Base-by-base conservation (phyloP, 345 rosid species). In the Cochlearia excelsa region DNA sequence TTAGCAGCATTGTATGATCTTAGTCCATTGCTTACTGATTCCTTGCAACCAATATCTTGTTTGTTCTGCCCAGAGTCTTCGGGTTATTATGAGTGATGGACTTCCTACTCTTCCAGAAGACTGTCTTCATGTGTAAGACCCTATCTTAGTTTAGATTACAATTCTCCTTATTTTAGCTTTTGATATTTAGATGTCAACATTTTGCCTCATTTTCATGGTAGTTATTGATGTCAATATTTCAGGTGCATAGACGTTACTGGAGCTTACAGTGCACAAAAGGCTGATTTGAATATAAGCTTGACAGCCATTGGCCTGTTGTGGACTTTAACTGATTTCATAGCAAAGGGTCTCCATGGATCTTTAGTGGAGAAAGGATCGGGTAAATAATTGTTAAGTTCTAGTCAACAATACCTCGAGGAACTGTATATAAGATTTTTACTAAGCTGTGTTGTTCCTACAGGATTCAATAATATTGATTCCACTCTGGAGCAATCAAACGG, bases 201-300 rank as follows among this genome's bases (percentile, higher is more conserved):
- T n/a, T 29, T 51, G 9, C 39, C 57, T 50, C 9, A 31, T 57
- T 46, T 58, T 16, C 37, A 27, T 57, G 35, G 31, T 60, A 54
- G 47, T 26, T 79, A 35, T 49, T 38, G 39, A 47, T 78, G 62
- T 61, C 57, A 42, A 48, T 60, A 54, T 61, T 79, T 70, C 88
- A 92, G 98, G 76, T 89, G 97, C 77, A 79, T 89, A 40, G 96
- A 93, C 72, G 99, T 93, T 51, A 87, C 92, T 71, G 97, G 99
- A 78, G 99, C 97, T 37, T 93, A 93, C 68, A 82, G 97, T 81
- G 79, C 84, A 68, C 99, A 93, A 70, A 85, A 83, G 77, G 79
- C 92, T 30, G 97, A 89, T 77, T 72, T 89, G 70, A 93, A 93
- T 71, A 87, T 93, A 71, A 93, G 97, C 76, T 75, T 93, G 79